A percentile compares a stretch with the other conserved stretches of the same genome.
Conservation (phyloP, 2,329 filamentous ascomycete species). For the Capronia americana region DNA sequence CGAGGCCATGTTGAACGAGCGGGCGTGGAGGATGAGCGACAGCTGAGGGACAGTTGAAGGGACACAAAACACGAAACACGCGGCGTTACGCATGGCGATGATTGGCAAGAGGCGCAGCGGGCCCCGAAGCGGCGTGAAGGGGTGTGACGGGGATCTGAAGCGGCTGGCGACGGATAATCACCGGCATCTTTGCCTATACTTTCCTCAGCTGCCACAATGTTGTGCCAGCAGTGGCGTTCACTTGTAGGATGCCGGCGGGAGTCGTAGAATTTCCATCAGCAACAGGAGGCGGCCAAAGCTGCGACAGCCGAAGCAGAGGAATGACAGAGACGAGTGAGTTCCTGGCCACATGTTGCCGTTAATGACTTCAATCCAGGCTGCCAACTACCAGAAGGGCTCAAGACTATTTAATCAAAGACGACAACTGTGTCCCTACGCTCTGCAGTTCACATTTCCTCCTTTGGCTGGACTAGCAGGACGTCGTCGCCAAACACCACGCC, state of each 20-base stretch:
- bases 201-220: too few species aligned
- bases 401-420: not conserved
- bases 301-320: too few species aligned
- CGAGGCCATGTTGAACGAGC: slow-evolving; percentile 18
- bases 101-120: not conserved
- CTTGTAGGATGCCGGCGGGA: too few species aligned
- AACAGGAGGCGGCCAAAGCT: too few species aligned
- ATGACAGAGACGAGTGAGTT: too few species aligned
- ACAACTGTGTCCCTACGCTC: not conserved
- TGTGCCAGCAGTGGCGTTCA: too few species aligned
- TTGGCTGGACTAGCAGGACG: not conserved
- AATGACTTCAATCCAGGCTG: too few species aligned
- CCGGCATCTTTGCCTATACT: not conserved
- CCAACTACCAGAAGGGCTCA: not conserved
- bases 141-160: not conserved
- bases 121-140: not conserved
- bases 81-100: slow-evolving; percentile 7
- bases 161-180: not conserved
- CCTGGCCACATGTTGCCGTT: too few species aligned
- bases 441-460: not conserved
- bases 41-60: slow-evolving; percentile 1
- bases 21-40: not conserved
- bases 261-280: not conserved
- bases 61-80: slow-evolving; percentile 15
- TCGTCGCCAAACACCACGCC: not conserved